These are phyloP conservation scores for Rhodosporidiobolus sp. DNA, from an alignment of 768 basidiomycete species.

Conservation along the genomic window DNA sequence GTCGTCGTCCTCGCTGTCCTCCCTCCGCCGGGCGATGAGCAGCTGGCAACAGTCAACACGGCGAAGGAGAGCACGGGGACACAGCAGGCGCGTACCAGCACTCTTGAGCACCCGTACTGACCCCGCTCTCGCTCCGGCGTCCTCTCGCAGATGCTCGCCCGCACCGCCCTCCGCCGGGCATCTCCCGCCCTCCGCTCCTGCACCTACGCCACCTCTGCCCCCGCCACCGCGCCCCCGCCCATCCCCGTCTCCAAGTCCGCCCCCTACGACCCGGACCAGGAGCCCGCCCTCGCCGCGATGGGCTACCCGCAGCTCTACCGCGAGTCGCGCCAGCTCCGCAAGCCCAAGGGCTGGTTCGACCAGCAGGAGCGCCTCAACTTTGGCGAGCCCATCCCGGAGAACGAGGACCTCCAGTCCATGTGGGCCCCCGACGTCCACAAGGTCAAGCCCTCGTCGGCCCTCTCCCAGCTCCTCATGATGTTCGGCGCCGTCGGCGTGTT, in stretches of 20 bases:
- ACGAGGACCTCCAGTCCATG: conserved; percentile 51
- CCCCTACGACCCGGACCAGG: conserved; percentile 28
- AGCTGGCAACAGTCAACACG: no score
- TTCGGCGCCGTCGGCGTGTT: conserved; percentile 45
- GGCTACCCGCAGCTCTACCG: conserved; percentile 51
- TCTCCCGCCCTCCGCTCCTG: background rate
- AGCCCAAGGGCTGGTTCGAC: conserved; percentile 51
- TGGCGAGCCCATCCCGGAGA: conserved; percentile 51
- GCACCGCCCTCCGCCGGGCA: background rate
- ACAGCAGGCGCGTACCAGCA: no score
- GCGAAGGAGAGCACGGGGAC: no score
- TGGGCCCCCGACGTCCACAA: conserved; percentile 52
- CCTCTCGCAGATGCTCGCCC: conserved; percentile 7
- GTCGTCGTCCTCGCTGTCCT: no score
- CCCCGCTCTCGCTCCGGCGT: background rate
- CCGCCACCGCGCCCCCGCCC: conserved; percentile 12
- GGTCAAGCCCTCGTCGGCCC: conserved; percentile 47
- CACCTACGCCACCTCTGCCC: conserved; percentile 14
- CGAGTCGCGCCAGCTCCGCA: conserved; percentile 47
- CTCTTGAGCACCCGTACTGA: background rate
- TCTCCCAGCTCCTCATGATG: conserved; percentile 45
- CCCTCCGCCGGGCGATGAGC: no score
- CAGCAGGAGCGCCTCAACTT: conserved; percentile 51
- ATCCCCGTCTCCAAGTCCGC: conserved; percentile 1
- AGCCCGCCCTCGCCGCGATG: conserved; percentile 40